A percentile compares a stretch with the other conserved stretches of the same genome.
phyloP scores from a whole-genome alignment of 2,329 filamentous ascomycete species.

The Westerdykella aurantiaca region DNA sequence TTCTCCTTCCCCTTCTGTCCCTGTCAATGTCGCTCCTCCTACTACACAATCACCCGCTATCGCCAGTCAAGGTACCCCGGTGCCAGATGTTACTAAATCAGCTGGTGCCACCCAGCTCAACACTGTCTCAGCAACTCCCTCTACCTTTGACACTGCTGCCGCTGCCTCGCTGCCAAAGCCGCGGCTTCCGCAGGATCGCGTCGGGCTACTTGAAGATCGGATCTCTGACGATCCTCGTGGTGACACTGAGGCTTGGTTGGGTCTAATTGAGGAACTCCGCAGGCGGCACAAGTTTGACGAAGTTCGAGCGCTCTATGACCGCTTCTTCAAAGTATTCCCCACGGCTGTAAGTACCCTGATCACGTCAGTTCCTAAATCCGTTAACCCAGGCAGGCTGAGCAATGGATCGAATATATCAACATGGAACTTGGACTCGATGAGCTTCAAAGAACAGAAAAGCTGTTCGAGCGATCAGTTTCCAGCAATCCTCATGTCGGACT shows the following conservation, averaged over 20 bases:
- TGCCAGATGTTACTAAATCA: slow-evolving; percentile 33
- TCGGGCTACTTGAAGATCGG: slow-evolving; percentile 80
- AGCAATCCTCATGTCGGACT: slow-evolving; percentile 76
- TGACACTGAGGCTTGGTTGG: slow-evolving; percentile 86
- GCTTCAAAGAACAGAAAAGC: slow-evolving; percentile 69
- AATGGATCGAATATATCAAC: slow-evolving; percentile 83
- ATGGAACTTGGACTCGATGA: slow-evolving; percentile 88
- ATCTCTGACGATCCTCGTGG: slow-evolving; percentile 89
- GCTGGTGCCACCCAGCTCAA: slow-evolving; percentile 23
- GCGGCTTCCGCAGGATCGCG: slow-evolving; percentile 64
- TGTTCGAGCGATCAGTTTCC: slow-evolving; percentile 76
- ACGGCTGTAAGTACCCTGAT: slow-evolving; percentile 65
- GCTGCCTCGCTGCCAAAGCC: slow-evolving; percentile 39
- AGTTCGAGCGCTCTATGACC: slow-evolving; percentile 71
- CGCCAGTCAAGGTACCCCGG: slow-evolving; percentile 41
- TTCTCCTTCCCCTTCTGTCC: slow-evolving; percentile 34
- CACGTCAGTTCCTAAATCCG: slow-evolving; percentile 3
- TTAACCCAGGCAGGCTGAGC: slow-evolving; percentile 68
- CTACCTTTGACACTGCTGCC: slow-evolving; percentile 25
- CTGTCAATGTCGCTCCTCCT: slow-evolving; percentile 40
- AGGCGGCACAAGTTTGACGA: slow-evolving; percentile 77
- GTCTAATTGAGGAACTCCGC: slow-evolving; percentile 77
- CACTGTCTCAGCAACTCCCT: slow-evolving; percentile 27
- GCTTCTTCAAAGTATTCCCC: slow-evolving; percentile 84
- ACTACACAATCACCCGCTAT: slow-evolving; percentile 48